Conservation (phyloP, 805 yeast species). For the Kazachstania viticola region DNA sequence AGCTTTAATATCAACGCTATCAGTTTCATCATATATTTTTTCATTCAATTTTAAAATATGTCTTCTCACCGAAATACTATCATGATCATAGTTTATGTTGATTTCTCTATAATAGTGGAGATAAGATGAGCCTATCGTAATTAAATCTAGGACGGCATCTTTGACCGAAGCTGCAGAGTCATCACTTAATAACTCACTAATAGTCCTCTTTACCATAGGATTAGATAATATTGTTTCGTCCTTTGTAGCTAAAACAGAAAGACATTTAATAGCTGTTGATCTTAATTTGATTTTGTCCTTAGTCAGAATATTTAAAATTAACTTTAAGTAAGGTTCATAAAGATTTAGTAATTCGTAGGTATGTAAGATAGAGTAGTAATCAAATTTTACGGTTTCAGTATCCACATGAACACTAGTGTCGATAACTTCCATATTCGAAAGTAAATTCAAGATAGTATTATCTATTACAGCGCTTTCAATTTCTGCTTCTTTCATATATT, state of each 20-base stretch:
- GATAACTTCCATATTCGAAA: neutral
- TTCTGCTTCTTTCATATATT: conserved; percentile 7
- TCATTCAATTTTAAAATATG: conserved; percentile 44
- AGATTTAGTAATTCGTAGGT: conserved; percentile 21
- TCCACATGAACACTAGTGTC: neutral
- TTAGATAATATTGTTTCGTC: conserved; percentile 41
- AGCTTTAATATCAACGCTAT: conserved; percentile 25
- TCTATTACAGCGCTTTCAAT: conserved; percentile 1
- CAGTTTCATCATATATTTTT: conserved; percentile 33
- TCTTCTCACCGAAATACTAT: conserved; percentile 53
- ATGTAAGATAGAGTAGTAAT: conserved; percentile 15
- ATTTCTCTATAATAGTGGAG: conserved; percentile 39
- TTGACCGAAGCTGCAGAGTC: conserved; percentile 63
- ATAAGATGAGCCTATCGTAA: conserved; percentile 30
- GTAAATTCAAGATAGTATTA: neutral
- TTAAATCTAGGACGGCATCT: conserved; percentile 62
- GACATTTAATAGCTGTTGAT: conserved; percentile 53
- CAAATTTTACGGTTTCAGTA: conserved; percentile 3
- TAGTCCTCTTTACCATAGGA: conserved; percentile 39
- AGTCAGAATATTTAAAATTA: conserved; percentile 38
- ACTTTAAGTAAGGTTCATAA: conserved; percentile 42
- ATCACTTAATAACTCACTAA: conserved; percentile 43
- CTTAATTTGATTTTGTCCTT: conserved; percentile 41
- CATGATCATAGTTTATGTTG: conserved; percentile 37
- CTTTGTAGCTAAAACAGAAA: conserved; percentile 42